Conservation (phyloP, 305 asterid genomes). For the Fraxinus dipetala region DNA sequence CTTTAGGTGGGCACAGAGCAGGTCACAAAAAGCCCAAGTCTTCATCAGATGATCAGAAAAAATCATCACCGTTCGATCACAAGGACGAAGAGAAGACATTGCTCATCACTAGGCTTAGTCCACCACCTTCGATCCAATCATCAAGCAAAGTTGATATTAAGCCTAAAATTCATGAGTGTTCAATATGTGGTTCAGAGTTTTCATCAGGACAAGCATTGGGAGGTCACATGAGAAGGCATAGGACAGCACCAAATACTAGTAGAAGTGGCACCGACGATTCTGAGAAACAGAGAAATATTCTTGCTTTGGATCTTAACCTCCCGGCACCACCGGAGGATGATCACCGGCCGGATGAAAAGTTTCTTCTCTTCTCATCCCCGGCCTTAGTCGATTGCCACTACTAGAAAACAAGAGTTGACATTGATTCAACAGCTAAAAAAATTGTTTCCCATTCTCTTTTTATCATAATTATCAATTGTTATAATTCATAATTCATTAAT, state of each 20-base stretch:
- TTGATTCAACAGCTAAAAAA: conserved; percentile 15
- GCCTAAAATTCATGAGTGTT: conserved; percentile 65
- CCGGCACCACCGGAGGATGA: conserved; percentile 76
- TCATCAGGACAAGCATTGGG: conserved; percentile 84
- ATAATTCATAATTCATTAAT: conserved; percentile 4
- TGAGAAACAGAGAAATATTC: conserved; percentile 34
- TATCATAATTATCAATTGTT: conserved; percentile 13
- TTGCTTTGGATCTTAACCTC: conserved; percentile 66
- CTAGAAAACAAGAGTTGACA: conserved; percentile 35
- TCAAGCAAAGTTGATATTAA: conserved; percentile 23
- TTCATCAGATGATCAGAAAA: conserved; percentile 26
- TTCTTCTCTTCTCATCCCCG: conserved; percentile 50
- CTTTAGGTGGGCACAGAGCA: conserved; percentile 86
- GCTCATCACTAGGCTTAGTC: conserved; percentile 6
- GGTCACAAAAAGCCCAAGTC: conserved; percentile 70
- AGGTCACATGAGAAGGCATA: conserved; percentile 83
- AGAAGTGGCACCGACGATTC: conserved; percentile 17
- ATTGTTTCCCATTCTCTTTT: conserved; percentile 4
- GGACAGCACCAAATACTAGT: conserved; percentile 31
- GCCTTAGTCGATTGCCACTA: conserved; percentile 76
- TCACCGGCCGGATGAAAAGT: conserved; percentile 37
- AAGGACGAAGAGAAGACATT: conserved; percentile 13
- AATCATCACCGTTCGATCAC: neutral
- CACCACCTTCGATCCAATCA: conserved; percentile 27
- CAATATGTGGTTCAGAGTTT: conserved; percentile 73